phyloP scores from a whole-genome alignment of 2,329 filamentous ascomycete species.

The Neodidymelliopsis sp. region DNA sequence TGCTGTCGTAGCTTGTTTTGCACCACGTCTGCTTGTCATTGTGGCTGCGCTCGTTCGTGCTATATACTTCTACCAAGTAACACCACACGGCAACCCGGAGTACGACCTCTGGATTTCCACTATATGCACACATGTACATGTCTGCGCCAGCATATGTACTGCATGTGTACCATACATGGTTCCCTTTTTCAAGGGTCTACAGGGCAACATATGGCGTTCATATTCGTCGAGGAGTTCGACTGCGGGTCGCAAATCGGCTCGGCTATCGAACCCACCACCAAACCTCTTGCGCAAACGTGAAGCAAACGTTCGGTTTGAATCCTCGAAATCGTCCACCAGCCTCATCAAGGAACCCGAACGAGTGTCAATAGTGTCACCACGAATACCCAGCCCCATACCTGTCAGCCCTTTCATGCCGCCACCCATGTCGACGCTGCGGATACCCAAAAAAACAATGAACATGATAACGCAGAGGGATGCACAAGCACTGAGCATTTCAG shows the following conservation, averaged over 20 bases:
- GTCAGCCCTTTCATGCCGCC: conserved; percentile 16
- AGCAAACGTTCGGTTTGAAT: conserved; percentile 10
- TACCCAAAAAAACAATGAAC: neutral
- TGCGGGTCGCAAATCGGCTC: conserved; percentile 1
- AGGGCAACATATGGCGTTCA: conserved; percentile 25
- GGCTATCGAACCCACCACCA: neutral
- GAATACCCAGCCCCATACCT: conserved; percentile 12
- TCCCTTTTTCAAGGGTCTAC: conserved; percentile 35
- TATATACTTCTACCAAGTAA: conserved; percentile 40
- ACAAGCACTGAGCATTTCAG: neutral
- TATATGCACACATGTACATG: conserved; percentile 38
- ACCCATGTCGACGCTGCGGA: neutral
- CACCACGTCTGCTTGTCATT: conserved; percentile 40
- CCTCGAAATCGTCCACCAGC: conserved; percentile 1
- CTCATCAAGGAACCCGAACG: conserved; percentile 7
- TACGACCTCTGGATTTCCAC: conserved; percentile 40
- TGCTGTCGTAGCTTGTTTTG: conserved; percentile 43
- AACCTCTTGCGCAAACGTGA: conserved; percentile 12
- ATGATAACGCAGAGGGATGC: neutral
- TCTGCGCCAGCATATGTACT: conserved; percentile 41
- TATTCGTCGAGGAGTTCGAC: conserved; percentile 23
- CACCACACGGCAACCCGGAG: conserved; percentile 32
- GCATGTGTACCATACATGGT: conserved; percentile 47
- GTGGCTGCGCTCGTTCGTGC: conserved; percentile 37
- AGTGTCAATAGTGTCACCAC: conserved; percentile 13